phyloP scores from a whole-genome alignment of 768 basidiomycete genomes.

The Multifurca ochricompacta region DNA sequence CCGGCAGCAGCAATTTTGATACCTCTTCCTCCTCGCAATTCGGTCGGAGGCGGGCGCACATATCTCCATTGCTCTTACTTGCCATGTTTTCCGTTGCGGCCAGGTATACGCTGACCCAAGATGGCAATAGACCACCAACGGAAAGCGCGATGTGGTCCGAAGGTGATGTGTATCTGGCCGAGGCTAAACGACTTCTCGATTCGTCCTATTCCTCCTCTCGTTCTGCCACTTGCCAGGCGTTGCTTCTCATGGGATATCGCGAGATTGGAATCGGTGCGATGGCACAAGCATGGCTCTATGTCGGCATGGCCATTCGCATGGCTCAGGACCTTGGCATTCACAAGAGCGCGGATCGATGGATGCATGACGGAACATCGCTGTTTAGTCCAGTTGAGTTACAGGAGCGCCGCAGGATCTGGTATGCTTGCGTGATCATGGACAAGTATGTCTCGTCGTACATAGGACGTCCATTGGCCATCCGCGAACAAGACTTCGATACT shows the following conservation, averaged over 20 bases:
- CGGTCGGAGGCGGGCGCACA: slow-evolving; percentile 36
- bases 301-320: slow-evolving; percentile 89
- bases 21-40: slow-evolving; percentile 30
- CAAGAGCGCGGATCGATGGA: slow-evolving; percentile 73
- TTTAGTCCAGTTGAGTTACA: slow-evolving; percentile 58
- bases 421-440: slow-evolving; percentile 70
- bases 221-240: slow-evolving; percentile 67
- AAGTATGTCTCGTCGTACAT: slow-evolving; percentile 76
- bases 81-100: slow-evolving; percentile 82
- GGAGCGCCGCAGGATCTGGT: slow-evolving; percentile 70
- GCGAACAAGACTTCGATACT: slow-evolving; percentile 72
- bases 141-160: slow-evolving; percentile 72
- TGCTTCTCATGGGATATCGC: slow-evolving; percentile 75
- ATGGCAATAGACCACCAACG: slow-evolving; percentile 30
- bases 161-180: slow-evolving; percentile 62
- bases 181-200: slow-evolving; percentile 61
- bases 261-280: slow-evolving; percentile 87
- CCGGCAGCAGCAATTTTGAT: slow-evolving; percentile 23
- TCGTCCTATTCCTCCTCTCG: slow-evolving; percentile 61
- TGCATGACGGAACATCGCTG: slow-evolving; percentile 41
- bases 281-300: slow-evolving; percentile 81
- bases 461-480: slow-evolving; percentile 68
- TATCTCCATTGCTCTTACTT: slow-evolving; percentile 63
- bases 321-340: slow-evolving; percentile 85
- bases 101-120: slow-evolving; percentile 44